Conservation (phyloP, 306 rosid species). For the Vigna radiata region DNA sequence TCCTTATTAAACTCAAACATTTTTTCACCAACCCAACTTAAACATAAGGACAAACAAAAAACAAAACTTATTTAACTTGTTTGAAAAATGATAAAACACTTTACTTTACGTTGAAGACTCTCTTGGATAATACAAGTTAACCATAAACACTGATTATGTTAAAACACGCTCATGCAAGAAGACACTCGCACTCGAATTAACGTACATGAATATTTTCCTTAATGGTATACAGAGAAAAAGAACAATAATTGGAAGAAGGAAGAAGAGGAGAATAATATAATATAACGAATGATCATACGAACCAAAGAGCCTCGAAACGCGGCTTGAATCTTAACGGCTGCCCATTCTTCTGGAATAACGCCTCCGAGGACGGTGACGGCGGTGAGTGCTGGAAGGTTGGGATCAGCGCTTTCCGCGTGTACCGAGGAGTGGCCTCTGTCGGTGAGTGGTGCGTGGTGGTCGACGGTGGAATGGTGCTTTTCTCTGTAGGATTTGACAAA, state of each 20-base stretch:
- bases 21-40: no score
- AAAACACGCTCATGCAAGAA: background rate
- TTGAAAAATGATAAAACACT: no score
- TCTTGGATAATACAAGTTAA: background rate
- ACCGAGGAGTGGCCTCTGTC: background rate
- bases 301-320: slow-evolving; percentile 92
- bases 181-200: background rate
- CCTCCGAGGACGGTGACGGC: slow-evolving; percentile 7
- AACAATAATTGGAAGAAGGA: no score
- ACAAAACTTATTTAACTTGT: background rate
- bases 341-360: background rate
- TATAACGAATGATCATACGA: slow-evolving; percentile 19
- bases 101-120: no score
- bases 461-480: slow-evolving; percentile 38
- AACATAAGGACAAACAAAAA: background rate
- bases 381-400: slow-evolving; percentile 25
- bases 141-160: background rate
- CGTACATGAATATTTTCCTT: background rate
- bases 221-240: background rate
- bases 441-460: background rate
- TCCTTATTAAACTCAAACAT: background rate
- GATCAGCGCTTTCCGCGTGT: background rate
- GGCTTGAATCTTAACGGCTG: slow-evolving; percentile 40
- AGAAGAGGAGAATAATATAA: background rate
- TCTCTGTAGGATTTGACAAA: slow-evolving; percentile 71